Base-by-base conservation (phyloP, 2,329 filamentous ascomycete species). In the Aphanocladium album region DNA sequence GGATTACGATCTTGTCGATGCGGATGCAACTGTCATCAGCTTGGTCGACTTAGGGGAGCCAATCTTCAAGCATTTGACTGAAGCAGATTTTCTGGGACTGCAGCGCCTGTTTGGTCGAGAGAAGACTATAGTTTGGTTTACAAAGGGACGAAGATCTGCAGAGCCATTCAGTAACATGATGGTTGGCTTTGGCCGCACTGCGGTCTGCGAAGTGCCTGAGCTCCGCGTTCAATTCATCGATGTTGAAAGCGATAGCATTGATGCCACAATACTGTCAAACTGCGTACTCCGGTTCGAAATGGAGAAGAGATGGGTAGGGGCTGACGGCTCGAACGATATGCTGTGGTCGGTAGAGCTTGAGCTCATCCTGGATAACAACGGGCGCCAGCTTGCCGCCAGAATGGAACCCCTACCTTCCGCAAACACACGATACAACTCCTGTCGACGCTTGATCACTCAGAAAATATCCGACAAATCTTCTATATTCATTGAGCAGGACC, bases 221-320 rank as follows among this genome's bases (percentile, higher is more conserved):
- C 49, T 52, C 4, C 27, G 11, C 8, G 7, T 52, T 16, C 49
- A 52, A 19, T 35, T 59, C 12, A 33, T 57, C 8, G 66, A 71
- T 5, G 58, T 72, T 8, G 25, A 2, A 6, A 35, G 33, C 33
- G 6, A 35, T 6, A 39, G 35, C 6, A 6, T 11, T 11, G 12
- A 39, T 5, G 12, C 7, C 12, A 11, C 12, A 3, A 39, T 35
- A 12, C 33, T 12, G 12, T 6, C 33, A 35, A 12, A 35, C 33
- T 6, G 6, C 33, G 6, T 35, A 12, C 33, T 6, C 33, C 6
- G 33, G 33, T 6, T 35, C 33, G 6, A 35, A n/a, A n/a, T n/a
- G n/a, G n/a, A n/a, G n/a, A n/a, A n/a, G n/a, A n/a, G n/a, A n/a
- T n/a, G n/a, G n/a, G n/a, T n/a, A n/a, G n/a, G n/a, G n/a, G n/a